Evolutionary conservation across 2,329 filamentous ascomycete species (phyloP).

Genomic region (Ophiocordyceps camponoti-floridani): DNA sequence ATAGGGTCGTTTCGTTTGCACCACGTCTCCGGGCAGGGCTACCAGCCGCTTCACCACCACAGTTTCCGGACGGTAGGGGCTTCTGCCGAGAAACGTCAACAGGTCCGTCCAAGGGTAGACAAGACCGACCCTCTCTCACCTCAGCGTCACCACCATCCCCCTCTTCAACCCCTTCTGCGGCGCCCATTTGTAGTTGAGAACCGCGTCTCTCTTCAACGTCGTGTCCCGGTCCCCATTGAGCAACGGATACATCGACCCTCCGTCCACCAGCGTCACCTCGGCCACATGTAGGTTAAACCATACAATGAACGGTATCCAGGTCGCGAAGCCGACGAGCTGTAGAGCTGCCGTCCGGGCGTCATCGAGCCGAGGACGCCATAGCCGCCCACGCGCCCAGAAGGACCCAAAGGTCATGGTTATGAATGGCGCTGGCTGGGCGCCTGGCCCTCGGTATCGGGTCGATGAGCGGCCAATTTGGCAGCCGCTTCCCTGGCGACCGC

Average conservation of each 20-base stretch:
- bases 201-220: slow-evolving; percentile 33
- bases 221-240: slow-evolving; percentile 49
- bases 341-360: slow-evolving; percentile 16
- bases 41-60: slow-evolving; percentile 69
- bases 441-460: neutral
- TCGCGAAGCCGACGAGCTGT: slow-evolving; percentile 32
- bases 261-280: slow-evolving; percentile 37
- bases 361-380: neutral
- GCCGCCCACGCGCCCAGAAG: slow-evolving; percentile 1
- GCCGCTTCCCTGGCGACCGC: no score
- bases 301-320: slow-evolving; percentile 44
- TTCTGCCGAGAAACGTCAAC: slow-evolving; percentile 25
- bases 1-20: slow-evolving; percentile 47
- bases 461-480: neutral
- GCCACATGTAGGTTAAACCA: slow-evolving; percentile 44
- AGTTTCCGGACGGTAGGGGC: slow-evolving; percentile 50
- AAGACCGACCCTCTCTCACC: slow-evolving; percentile 18
- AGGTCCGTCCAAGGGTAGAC: neutral
- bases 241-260: slow-evolving; percentile 60
- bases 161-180: slow-evolving; percentile 39
- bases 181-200: slow-evolving; percentile 40
- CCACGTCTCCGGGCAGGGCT: slow-evolving; percentile 60
- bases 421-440: neutral
- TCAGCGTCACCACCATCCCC: slow-evolving; percentile 60
- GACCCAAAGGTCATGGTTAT: neutral